Conservation (phyloP, 768 basidiomycete genomes). For the Leccinum incarnatum region DNA sequence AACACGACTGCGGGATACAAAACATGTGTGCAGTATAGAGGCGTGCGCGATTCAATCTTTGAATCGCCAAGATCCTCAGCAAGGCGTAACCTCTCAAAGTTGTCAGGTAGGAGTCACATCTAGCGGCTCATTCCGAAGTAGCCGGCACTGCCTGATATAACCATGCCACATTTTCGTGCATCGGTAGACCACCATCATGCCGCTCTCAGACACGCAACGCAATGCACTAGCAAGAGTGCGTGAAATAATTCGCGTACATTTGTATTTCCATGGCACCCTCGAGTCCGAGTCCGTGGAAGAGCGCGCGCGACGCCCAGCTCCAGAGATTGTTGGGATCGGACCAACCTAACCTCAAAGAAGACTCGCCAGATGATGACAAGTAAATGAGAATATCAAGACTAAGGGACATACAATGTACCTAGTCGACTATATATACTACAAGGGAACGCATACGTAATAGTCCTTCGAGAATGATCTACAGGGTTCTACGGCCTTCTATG, state of each 20-base stretch:
- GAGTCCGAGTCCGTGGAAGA: conserved; percentile 11
- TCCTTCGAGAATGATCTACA: no score
- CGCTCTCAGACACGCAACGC: conserved; percentile 17
- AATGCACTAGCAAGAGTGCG: conserved; percentile 4
- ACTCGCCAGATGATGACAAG: no score
- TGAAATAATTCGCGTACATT: background rate
- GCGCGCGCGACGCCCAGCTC: conserved; percentile 7
- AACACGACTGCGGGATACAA: background rate
- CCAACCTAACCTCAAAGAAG: no score
- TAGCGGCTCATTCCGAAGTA: background rate
- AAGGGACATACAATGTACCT: no score
- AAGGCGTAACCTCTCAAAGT: background rate
- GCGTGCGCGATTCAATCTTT: background rate
- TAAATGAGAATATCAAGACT: no score
- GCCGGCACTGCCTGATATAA: background rate
- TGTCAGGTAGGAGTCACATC: background rate
- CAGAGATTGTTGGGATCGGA: background rate
- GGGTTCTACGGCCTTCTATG: no score
- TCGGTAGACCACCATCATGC: background rate
- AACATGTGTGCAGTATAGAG: background rate
- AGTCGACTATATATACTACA: no score
- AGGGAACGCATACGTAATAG: no score
- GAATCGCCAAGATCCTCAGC: background rate
- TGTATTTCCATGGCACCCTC: fast-evolving
- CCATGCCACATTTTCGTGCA: background rate